Base-by-base conservation (phyloP, 2,329 filamentous ascomycete species). In the Aspergillus vadensis region DNA sequence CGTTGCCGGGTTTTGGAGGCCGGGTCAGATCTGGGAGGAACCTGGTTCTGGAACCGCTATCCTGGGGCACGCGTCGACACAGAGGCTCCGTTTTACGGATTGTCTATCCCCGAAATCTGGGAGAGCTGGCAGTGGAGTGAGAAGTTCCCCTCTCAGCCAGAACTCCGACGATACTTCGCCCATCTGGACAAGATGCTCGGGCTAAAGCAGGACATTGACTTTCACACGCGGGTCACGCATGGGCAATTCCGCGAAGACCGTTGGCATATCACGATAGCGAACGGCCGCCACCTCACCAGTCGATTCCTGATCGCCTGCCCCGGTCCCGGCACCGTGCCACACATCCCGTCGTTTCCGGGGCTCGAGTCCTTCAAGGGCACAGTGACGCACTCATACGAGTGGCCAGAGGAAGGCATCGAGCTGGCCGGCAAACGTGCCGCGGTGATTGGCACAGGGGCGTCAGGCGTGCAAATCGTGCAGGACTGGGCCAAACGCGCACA, bases 41-140 rank as follows among this genome's bases (percentile, higher is more conserved):
- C 79, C 0, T 87, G 85, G 85, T 72, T 79, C 47, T 85, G 79
- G 81, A 85, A 85, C 70, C 79, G 79, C 65, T 86, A 85, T 64
- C 84, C 82, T 0, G 83, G 83, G 0, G 79, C 82, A 2, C 72
- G 76, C 0, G 83, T 86, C 2, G 85, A 87, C 70, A 82, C 79
- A 0, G 79, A 83, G 55, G 77, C 82, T 1, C 82, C 83, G 0
- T 76, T 80, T 61, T 86, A 86, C 61, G 78, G 86, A 63, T 81
- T 82, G 60, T 81, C 78, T 2, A 81, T 80, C 69, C 83, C 83
- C 0, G 77, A 81, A 43, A 72, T 80, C 2, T 81, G 74, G 66
- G 73, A 77, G 21, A 73, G 76, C 50, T 85, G 77, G 76, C 76
- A 71, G 17, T 85, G 80, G 75, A 69, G 69, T 12, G 65, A 52